Evolutionary conservation across 352 stramenopile genomes (phyloP).

Genomic region (Blastocystis sp.): DNA sequence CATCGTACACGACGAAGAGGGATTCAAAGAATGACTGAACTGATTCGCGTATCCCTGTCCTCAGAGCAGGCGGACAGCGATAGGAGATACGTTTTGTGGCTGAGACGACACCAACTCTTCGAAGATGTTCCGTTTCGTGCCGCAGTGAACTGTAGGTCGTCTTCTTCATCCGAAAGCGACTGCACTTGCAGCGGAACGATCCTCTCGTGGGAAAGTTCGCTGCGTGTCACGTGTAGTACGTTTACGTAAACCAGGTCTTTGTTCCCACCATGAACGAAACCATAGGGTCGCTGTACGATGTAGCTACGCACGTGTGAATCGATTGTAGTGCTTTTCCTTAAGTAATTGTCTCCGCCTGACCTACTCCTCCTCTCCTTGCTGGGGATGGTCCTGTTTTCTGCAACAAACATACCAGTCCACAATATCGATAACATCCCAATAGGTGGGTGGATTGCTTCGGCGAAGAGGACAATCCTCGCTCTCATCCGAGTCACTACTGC

Average conservation of each 20-base stretch:
- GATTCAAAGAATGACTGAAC: neutral
- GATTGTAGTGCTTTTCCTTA: neutral
- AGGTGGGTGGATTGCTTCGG: neutral
- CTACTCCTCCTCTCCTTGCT: neutral
- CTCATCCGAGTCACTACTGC: neutral
- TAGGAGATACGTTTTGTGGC: neutral
- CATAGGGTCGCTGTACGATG: neutral
- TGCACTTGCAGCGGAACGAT: neutral
- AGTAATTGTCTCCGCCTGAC: neutral
- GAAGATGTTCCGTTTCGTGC: neutral
- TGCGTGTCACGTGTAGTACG: neutral
- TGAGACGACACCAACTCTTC: neutral
- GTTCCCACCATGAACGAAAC: neutral
- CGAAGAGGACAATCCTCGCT: neutral
- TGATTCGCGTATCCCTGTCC: neutral
- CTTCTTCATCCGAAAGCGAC: neutral
- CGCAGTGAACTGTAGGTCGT: neutral
- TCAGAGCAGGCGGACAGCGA: neutral
- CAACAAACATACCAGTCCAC: constrained; percentile 25
- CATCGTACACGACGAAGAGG: too few relatives aligned
- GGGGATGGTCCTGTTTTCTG: neutral
- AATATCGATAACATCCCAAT: constrained; percentile 32
- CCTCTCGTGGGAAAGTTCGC: neutral
- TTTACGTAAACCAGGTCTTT: neutral
- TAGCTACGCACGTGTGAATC: neutral